Conservation (phyloP, 768 basidiomycete species). For the Lentinula aciculospora region DNA sequence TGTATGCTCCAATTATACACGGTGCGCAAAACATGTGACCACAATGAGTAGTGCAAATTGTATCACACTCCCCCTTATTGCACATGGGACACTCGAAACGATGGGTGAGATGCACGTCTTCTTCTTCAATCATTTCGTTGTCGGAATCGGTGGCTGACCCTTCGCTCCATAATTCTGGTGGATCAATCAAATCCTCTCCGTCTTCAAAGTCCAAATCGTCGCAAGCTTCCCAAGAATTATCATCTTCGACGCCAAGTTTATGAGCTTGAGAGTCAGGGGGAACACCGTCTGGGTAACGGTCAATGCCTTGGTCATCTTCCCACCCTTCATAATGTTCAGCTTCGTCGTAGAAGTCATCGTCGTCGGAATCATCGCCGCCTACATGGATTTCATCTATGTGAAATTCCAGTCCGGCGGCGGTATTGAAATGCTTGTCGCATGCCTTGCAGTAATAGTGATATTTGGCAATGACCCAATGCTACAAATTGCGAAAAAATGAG, state of each 20-base stretch:
- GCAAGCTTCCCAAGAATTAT: not conserved
- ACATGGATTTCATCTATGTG: not conserved
- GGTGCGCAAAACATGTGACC: conserved; percentile 7
- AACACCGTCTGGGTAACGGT: conserved; percentile 2
- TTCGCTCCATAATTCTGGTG: not conserved
- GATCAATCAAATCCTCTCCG: not conserved
- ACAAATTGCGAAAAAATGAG: not conserved
- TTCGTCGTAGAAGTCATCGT: not conserved
- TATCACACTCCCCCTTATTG: not conserved
- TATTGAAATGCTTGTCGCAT: conserved; percentile 1
- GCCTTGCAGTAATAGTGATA: conserved; percentile 1
- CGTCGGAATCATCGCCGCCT: not conserved
- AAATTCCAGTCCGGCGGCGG: not conserved
- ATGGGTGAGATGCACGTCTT: not conserved
- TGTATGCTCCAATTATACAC: conserved; percentile 1
- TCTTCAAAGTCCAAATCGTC: conserved; percentile 5
- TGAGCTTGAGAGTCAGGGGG: not conserved
- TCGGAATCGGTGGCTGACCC: not conserved
- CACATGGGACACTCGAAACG: conserved; percentile 5
- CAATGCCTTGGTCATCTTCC: conserved; percentile 2
- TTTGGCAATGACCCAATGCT: not conserved
- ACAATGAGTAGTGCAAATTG: conserved; percentile 1
- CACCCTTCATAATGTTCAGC: not conserved
- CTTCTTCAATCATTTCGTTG: not conserved
- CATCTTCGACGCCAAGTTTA: not conserved